A percentile compares a stretch with the other conserved stretches of the same genome.
phyloP scores from a whole-genome alignment of 495 filamentous ascomycete genomes.

The Letharia columbiana region DNA sequence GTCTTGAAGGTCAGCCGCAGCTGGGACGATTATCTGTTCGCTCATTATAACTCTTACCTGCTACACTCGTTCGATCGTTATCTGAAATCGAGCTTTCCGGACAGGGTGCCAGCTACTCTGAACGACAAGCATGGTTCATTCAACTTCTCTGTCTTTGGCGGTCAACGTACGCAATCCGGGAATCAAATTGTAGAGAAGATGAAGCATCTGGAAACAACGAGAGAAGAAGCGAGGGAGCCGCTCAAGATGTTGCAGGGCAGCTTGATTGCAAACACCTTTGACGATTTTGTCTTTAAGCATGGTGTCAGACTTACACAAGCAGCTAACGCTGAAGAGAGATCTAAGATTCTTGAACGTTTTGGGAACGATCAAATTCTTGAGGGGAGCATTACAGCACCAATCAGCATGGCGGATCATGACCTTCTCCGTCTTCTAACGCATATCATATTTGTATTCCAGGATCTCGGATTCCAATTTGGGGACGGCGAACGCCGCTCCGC shows the following conservation, averaged over 20 bases:
- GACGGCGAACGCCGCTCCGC: conserved; percentile 27
- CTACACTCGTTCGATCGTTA: conserved; percentile 58
- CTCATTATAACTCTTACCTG: conserved; percentile 75
- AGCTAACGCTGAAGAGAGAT: conserved; percentile 41
- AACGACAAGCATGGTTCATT: conserved; percentile 42
- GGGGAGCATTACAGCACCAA: conserved; percentile 29
- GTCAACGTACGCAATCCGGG: conserved; percentile 41
- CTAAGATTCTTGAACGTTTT: conserved; percentile 40
- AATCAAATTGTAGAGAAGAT: conserved; percentile 43
- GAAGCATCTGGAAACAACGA: conserved; percentile 37
- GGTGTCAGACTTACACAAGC: conserved; percentile 47
- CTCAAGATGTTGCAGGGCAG: conserved; percentile 59
- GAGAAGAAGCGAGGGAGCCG: conserved; percentile 38
- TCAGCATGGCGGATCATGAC: conserved; percentile 46
- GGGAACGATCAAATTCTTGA: conserved; percentile 22
- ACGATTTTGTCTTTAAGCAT: conserved; percentile 48
- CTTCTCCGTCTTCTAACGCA: conserved; percentile 55
- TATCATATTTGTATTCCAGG: conserved; percentile 42
- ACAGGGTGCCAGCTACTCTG: conserved; percentile 33
- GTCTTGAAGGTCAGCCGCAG: conserved; percentile 66
- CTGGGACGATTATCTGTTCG: conserved; percentile 90
- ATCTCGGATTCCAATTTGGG: conserved; percentile 33
- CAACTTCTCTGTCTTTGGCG: conserved; percentile 46
- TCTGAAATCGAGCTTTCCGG: conserved; percentile 40
- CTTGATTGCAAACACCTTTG: conserved; percentile 50